phyloP scores from a whole-genome alignment of 129 eudicot genomes.

The Flaveria brownii region DNA sequence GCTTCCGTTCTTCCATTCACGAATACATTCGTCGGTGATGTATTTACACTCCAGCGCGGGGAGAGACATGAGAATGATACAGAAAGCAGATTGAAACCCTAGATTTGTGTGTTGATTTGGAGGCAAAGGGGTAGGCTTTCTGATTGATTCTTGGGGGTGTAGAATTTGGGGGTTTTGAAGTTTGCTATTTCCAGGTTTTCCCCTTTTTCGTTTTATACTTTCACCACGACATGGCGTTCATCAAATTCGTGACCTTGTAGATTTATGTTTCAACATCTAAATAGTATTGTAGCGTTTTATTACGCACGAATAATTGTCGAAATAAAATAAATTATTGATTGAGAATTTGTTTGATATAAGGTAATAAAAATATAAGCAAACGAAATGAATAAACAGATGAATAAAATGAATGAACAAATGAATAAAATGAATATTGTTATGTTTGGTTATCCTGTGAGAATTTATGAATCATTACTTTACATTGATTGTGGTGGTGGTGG shows the following conservation, averaged over 20 bases:
- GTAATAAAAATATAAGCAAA: too few relatives aligned
- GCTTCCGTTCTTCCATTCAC: conserved; percentile 71
- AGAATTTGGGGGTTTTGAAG: conserved; percentile 33
- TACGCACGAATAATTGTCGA: too few relatives aligned
- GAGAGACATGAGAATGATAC: conserved; percentile 51
- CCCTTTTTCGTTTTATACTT: conserved; percentile 12
- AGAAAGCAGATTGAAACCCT: conserved; percentile 25
- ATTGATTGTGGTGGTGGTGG: too few relatives aligned
- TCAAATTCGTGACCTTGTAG: background rate
- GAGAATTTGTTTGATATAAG: too few relatives aligned
- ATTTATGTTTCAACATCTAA: too few relatives aligned
- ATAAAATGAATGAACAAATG: too few relatives aligned
- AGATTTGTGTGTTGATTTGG: conserved; percentile 21
- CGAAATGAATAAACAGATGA: too few relatives aligned
- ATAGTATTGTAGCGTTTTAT: too few relatives aligned
- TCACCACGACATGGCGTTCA: background rate
- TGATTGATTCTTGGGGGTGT: conserved; percentile 14
- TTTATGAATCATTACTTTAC: too few relatives aligned
- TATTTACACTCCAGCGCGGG: conserved; percentile 66
- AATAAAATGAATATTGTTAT: too few relatives aligned
- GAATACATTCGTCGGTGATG: conserved; percentile 71
- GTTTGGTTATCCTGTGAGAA: too few relatives aligned
- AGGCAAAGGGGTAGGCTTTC: conserved; percentile 23
- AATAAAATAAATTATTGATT: too few relatives aligned
- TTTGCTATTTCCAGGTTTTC: conserved; percentile 13